phyloP scores from a whole-genome alignment of 192 early-diverging fungal genomes.

The Rhizophagus clarus region DNA sequence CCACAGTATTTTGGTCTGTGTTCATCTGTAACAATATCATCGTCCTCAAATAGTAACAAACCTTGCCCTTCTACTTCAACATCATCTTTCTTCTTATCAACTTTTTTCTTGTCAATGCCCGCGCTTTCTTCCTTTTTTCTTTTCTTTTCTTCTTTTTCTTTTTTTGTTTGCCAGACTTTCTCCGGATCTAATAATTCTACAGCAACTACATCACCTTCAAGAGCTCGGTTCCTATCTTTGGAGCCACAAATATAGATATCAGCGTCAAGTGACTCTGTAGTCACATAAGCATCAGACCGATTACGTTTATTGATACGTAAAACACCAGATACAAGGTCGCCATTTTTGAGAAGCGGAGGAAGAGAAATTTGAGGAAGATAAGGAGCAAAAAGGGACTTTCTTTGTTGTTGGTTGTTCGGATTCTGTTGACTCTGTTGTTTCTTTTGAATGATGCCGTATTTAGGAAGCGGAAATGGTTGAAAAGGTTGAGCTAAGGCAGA shows the following conservation, averaged over 20 bases:
- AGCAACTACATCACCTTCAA: conserved; percentile 86
- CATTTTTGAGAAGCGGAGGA: conserved; percentile 48
- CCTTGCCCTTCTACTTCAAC: conserved; percentile 48
- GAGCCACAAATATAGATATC: conserved; percentile 82
- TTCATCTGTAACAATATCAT: conserved; percentile 55
- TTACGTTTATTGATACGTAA: conserved; percentile 87
- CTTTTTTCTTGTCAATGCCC: conserved; percentile 38
- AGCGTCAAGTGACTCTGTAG: conserved; percentile 67
- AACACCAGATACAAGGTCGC: conserved; percentile 68
- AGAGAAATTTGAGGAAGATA: conserved; percentile 59
- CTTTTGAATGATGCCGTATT: conserved; percentile 20
- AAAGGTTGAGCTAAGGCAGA: conserved; percentile 20
- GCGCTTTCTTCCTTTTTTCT: conserved; percentile 52
- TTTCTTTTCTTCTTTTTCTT: conserved; percentile 60
- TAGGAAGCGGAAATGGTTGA: conserved; percentile 5
- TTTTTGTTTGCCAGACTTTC: conserved; percentile 60
- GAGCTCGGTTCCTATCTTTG: conserved; percentile 76
- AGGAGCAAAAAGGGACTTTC: conserved; percentile 56
- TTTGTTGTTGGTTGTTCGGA: conserved; percentile 45
- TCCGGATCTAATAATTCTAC: conserved; percentile 69
- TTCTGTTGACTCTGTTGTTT: conserved; percentile 31
- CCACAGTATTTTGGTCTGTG: conserved; percentile 60
- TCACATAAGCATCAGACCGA: conserved; percentile 86
- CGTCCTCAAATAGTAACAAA: conserved; percentile 46
- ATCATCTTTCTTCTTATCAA: conserved; percentile 57